Percentiles rank a stretch among this genome's conserved stretches.
Evolutionary conservation across 352 stramenopile genomes (phyloP).

Genomic region (Blastocystis hominis): DNA sequence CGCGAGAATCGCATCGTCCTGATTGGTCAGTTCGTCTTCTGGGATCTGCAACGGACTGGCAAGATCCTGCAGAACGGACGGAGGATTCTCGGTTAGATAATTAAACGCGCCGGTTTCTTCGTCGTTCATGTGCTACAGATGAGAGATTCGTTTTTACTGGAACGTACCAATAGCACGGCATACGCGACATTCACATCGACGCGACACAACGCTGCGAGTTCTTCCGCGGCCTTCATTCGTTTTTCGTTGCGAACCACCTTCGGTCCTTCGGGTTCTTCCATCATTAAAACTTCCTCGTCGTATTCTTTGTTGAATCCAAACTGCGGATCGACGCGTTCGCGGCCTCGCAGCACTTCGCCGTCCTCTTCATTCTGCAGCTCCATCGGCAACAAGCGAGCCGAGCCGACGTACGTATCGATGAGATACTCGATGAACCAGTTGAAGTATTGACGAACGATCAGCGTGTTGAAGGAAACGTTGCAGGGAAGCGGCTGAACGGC

Average conservation of each 20-base stretch:
- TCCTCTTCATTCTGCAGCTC: slow-evolving; percentile 39
- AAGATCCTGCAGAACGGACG: background rate
- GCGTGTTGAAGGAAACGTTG: slow-evolving; percentile 50
- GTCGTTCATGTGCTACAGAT: slow-evolving; percentile 2
- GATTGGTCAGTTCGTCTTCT: background rate
- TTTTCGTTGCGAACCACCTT: slow-evolving; percentile 29
- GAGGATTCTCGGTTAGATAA: slow-evolving; percentile 1
- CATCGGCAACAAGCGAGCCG: slow-evolving; percentile 7
- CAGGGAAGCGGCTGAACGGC: slow-evolving; percentile 4
- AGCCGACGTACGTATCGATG: slow-evolving; percentile 23
- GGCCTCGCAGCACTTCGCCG: background rate
- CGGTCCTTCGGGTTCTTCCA: background rate
- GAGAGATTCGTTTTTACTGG: background rate
- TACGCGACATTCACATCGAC: slow-evolving; percentile 14
- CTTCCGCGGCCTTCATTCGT: background rate
- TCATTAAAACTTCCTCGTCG: background rate
- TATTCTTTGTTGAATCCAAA: slow-evolving; percentile 34
- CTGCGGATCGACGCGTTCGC: background rate
- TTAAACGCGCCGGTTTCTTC: background rate
- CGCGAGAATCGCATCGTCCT: background rate
- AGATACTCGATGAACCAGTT: slow-evolving; percentile 57
- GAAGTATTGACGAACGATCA: slow-evolving; percentile 50
- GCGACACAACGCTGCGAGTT: background rate
- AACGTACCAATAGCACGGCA: background rate
- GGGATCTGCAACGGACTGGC: background rate